Evolutionary conservation across 257 asterid genomes (phyloP).

Genomic region (Rauvolfia tetraphylla): DNA sequence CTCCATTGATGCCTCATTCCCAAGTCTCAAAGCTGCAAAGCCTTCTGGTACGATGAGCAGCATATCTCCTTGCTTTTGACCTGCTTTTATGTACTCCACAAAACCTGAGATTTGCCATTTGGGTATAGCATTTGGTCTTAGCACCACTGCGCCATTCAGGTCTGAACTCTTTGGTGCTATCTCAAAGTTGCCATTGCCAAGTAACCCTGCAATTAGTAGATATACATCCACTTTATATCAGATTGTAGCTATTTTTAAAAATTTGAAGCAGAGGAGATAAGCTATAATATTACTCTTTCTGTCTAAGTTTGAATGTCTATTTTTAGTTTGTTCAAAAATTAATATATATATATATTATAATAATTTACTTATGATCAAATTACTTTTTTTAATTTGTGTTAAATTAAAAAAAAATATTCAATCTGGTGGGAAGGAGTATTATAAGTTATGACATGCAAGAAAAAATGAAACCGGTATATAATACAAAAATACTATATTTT

Average conservation of each 20-base stretch:
- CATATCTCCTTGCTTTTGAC: constrained; percentile 99
- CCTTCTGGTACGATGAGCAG: constrained; percentile 90
- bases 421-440: too few species aligned
- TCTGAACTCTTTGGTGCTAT: constrained; percentile 43
- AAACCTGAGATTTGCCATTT: constrained; percentile 71
- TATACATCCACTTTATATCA: neutral
- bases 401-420: too few species aligned
- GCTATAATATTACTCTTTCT: too few species aligned
- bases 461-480: too few species aligned
- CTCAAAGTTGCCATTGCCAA: constrained; percentile 91
- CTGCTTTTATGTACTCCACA: constrained; percentile 87
- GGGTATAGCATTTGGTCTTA: constrained; percentile 60
- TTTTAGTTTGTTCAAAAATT: too few species aligned
- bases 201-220: constrained; percentile 44
- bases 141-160: constrained; percentile 66
- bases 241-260: neutral
- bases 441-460: too few species aligned
- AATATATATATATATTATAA: too few species aligned
- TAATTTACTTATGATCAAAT: too few species aligned
- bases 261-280: too few species aligned
- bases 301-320: too few species aligned
- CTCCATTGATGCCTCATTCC: constrained; percentile 86
- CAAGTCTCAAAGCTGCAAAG: constrained; percentile 79
- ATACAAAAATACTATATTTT: too few species aligned
- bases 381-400: too few species aligned